Base-by-base conservation (phyloP, 1,284 basidiomycete genomes). In the Thecaphora frezii region DNA sequence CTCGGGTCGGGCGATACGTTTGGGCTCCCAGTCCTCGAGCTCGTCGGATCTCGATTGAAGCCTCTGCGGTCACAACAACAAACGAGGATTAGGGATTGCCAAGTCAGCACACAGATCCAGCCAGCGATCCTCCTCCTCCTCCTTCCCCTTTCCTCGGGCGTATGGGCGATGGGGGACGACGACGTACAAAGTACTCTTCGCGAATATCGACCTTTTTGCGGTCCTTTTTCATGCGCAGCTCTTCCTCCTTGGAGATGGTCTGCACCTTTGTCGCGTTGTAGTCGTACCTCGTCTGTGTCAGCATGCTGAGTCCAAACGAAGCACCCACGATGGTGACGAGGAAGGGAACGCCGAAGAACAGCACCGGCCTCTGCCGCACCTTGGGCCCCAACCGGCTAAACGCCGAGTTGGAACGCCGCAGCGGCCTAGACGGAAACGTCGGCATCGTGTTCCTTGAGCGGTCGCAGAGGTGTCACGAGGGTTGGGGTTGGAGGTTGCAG, bases 231-330 rank as follows among this genome's bases (percentile, higher is more conserved):
- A 97, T 84, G 4, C 88, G 86, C 42, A 96, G 82, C 71, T 90
- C 89, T 71, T 96, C 88, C 79, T 96, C 89, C 71, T 88, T 88
- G 30, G 85, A 84, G 30, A 97, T 80, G 80, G 86, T 84, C 71
- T 86, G 85, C 26, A 90, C 85, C 76, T 88, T 90, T 77, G 88
- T 85, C 68, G 89, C 87, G 44, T 93, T 88, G 66, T 91, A 81
- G 76, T 96, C 93, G 79, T 97, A 97, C 36, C 90, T 84, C 16
- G 90, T 93, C 80, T 93, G 90, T 0, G 93, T 93, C 76, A 98
- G 86, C 3, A 85, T 83, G 39, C 88, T 85, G 46, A 98, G 82
- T 2, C 86, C 91, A 75, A 89, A 97, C n/a, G 89, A 91, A 16
- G 90, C 88, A 9, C 84, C 86, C 59, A 97, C 90, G 77, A 97